Conservation (phyloP, 2,329 filamentous ascomycete genomes). For the Diplodia scrobiculata region DNA sequence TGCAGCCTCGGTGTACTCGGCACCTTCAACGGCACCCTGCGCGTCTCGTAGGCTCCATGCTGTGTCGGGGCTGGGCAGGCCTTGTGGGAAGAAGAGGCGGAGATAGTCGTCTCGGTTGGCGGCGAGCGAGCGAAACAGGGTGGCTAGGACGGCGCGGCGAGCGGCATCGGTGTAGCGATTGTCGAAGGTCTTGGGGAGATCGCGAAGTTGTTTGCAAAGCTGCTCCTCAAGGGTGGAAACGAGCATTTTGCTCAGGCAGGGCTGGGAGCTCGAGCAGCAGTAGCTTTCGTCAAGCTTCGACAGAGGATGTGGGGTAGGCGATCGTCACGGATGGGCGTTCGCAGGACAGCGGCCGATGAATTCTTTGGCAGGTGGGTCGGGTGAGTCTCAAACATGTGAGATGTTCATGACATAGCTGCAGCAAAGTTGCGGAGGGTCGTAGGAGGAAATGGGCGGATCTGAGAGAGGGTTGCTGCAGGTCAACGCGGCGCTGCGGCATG, state of each 20-base stretch:
- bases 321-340: constrained; percentile 13
- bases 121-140: constrained; percentile 85
- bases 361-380: background rate
- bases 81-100: constrained; percentile 77
- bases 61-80: constrained; percentile 60
- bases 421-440: constrained; percentile 5
- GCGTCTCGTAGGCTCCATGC: constrained; percentile 79
- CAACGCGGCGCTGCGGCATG: constrained; percentile 16
- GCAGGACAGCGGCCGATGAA: background rate
- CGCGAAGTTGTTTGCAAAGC: constrained; percentile 79
- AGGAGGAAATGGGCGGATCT: background rate
- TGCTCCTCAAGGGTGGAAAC: constrained; percentile 67
- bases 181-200: constrained; percentile 70
- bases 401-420: constrained; percentile 9
- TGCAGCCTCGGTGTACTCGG: constrained; percentile 90
- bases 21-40: constrained; percentile 88
- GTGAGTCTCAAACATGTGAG: background rate
- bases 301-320: constrained; percentile 28
- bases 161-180: constrained; percentile 76
- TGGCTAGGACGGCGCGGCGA: constrained; percentile 69
- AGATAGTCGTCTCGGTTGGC: constrained; percentile 74
- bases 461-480: constrained; percentile 12
- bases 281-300: constrained; percentile 25
- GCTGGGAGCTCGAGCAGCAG: constrained; percentile 3
- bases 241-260: constrained; percentile 44